Base-by-base conservation (phyloP, 2,329 filamentous ascomycete genomes). In the Pseudogymnoascus sp. region DNA sequence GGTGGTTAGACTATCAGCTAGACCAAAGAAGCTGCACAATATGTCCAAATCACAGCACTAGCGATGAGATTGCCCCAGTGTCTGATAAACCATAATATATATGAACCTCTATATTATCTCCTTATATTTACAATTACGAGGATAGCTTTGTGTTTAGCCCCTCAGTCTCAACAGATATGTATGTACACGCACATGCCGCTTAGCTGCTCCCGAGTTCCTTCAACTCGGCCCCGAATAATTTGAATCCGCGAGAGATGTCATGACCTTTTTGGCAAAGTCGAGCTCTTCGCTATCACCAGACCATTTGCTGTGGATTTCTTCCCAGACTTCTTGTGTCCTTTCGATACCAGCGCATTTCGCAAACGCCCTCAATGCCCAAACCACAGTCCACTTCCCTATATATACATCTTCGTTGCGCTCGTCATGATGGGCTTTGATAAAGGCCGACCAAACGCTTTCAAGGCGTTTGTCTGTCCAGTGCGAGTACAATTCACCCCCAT, bases 401-500 rank as follows among this genome's bases (percentile, higher is more conserved):
- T 78, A 76, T 6, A 87, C 73, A 6, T 74, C 67, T n/a, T 71
- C 71, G 0, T 69, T 69, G 1, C 71, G 62, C 6, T 74, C 70
- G 16, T 75, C 72, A 60, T 84, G 80, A 2, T 82, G 70, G 0
- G 81, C 80, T 12, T 76, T 71, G 12, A 88, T 75, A 64, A 91
- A 84, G 0, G 87, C 82, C 7, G 78, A 72, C 79, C 89, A 88
- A 9, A 91, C 83, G 41, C 78, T 79, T 43, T 87, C 80, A 2
- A 97, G 80, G n/a, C 85, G 81, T 65, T 81, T 74, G 30, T 78
- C 76, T 28, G 84, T 90, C 93, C 94, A 99, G 11, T 83, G 79
- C 0, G 86, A 85, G 64, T 85, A 77, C 22, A 77, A 75, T 16
- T 80, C 73, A 25, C 84, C 85, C 9, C 92, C 93, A 69, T 96